A percentile compares a stretch with the other conserved stretches of the same genome.
Evolutionary conservation across 441 rosid genomes (phyloP).

Genomic region (Erodium trifolium): DNA sequence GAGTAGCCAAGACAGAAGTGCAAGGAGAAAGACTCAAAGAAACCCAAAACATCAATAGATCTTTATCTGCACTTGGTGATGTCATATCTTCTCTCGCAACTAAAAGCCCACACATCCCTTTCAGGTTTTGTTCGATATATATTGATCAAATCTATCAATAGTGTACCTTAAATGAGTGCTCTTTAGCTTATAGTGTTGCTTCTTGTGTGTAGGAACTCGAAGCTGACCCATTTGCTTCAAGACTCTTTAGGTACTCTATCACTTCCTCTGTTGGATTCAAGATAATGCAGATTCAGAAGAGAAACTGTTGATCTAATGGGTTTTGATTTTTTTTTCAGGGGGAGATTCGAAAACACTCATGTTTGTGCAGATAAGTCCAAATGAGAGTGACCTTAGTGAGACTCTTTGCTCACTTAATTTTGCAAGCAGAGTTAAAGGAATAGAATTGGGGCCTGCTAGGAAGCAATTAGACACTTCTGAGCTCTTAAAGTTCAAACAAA

Average conservation of each 20-base stretch:
- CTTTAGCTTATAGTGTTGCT: constrained; percentile 12
- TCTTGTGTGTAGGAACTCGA: constrained; percentile 64
- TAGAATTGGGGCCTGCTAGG: constrained; percentile 87
- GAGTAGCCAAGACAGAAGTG: constrained; percentile 86
- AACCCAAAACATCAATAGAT: constrained; percentile 87
- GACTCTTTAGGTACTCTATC: constrained; percentile 65
- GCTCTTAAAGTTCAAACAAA: constrained; percentile 65
- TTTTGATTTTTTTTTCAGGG: constrained; percentile 37
- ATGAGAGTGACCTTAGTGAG: constrained; percentile 68
- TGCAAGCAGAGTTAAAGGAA: constrained; percentile 89
- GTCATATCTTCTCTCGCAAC: constrained; percentile 90
- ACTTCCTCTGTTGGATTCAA: background rate
- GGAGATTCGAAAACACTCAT: constrained; percentile 93
- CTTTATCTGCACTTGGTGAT: constrained; percentile 93
- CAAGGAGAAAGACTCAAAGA: constrained; percentile 91
- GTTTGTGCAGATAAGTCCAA: constrained; percentile 95
- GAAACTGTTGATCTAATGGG: too few relatives aligned
- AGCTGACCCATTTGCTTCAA: constrained; percentile 94
- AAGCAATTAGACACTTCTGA: constrained; percentile 72
- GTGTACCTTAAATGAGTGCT: background rate
- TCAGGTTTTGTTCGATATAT: constrained; percentile 42
- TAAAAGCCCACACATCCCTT: constrained; percentile 83
- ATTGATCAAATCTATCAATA: constrained; percentile 6
- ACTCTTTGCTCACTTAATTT: constrained; percentile 88
- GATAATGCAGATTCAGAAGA: background rate